phyloP scores from a whole-genome alignment of 495 filamentous ascomycete species.

The Neurospora sp. region DNA sequence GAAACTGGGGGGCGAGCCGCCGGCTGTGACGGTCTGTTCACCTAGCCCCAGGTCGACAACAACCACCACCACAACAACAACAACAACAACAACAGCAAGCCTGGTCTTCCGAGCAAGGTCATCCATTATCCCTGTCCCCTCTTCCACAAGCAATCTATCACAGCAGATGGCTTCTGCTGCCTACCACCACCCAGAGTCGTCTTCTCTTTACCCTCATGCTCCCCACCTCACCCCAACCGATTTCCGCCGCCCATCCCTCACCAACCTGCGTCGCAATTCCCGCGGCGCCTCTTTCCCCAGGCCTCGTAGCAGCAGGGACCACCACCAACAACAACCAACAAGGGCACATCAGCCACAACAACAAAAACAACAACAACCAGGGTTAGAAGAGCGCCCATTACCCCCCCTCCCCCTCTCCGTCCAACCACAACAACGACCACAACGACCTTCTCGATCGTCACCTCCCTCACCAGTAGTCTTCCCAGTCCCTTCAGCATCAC shows the following conservation, averaged over 20 bases:
- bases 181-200: background rate
- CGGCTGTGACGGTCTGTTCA: background rate
- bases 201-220: background rate
- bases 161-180: background rate
- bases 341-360: background rate
- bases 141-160: background rate
- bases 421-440: background rate
- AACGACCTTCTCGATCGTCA: background rate
- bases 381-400: constrained; percentile 3
- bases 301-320: constrained; percentile 5
- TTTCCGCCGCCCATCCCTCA: constrained; percentile 5
- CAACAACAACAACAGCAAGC: background rate
- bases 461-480: background rate
- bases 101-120: background rate
- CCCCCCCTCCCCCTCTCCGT: background rate
- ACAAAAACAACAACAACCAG: background rate
- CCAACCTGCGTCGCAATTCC: constrained; percentile 9
- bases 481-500: background rate
- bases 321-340: background rate
- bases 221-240: background rate
- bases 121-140: background rate
- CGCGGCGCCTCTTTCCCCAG: constrained; percentile 10
- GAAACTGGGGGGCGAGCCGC: background rate
- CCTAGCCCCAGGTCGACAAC: background rate
- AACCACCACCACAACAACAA: background rate